Percentiles rank a stretch among this genome's conserved stretches.
Evolutionary conservation across 2,329 filamentous ascomycete species (phyloP).

Genomic region (Verticillium isaacii): DNA sequence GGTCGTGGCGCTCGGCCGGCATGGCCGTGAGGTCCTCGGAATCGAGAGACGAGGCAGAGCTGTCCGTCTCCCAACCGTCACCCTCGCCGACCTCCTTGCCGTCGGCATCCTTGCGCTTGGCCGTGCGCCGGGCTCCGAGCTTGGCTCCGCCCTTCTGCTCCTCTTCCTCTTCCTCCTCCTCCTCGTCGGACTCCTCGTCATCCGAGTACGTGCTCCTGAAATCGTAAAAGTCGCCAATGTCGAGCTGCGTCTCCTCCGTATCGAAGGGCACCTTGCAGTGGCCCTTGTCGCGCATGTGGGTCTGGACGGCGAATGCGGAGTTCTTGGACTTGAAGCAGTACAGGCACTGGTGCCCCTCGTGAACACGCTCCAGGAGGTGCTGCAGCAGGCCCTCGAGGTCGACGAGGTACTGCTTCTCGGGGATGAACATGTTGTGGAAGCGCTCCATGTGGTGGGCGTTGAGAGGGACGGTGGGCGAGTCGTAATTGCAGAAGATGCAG

Average conservation of each 20-base stretch:
- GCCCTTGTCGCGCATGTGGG: constrained; percentile 94
- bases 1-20: constrained; percentile 66
- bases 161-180: constrained; percentile 42
- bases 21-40: constrained; percentile 79
- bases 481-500: constrained; percentile 91
- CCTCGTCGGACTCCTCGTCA: constrained; percentile 59
- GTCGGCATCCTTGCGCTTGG: constrained; percentile 46
- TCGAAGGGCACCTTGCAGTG: constrained; percentile 96
- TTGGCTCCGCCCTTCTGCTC: constrained; percentile 60
- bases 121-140: constrained; percentile 56
- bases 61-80: constrained; percentile 95
- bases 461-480: constrained; percentile 68
- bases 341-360: constrained; percentile 77
- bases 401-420: constrained; percentile 78
- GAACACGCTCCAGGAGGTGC: constrained; percentile 75
- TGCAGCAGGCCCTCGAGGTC: constrained; percentile 77
- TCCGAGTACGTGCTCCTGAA: constrained; percentile 96
- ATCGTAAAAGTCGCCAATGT: constrained; percentile 95
- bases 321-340: constrained; percentile 81
- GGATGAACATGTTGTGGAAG: constrained; percentile 92
- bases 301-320: constrained; percentile 77
- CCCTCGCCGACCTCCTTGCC: constrained; percentile 47
- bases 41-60: constrained; percentile 80
- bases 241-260: constrained; percentile 82
- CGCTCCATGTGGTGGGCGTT: constrained; percentile 88